These are phyloP conservation scores for Penicillium olsonii DNA, from an alignment of 2,329 filamentous ascomycete genomes.

Conservation along the genomic window DNA sequence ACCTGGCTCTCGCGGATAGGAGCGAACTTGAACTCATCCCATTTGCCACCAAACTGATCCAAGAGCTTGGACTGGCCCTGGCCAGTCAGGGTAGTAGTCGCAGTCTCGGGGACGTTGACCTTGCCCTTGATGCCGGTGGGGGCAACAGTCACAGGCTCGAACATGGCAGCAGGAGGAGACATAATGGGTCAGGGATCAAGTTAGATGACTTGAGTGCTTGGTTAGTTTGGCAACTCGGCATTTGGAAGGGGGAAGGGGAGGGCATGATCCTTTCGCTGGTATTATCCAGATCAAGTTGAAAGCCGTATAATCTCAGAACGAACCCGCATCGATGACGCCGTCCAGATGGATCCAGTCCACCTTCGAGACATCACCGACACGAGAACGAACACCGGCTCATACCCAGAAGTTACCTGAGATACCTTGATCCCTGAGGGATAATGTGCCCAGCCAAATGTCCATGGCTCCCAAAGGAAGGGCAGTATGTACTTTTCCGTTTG, in stretches of 20 bases:
- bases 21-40: constrained; percentile 79
- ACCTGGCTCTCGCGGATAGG: constrained; percentile 91
- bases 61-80: constrained; percentile 57
- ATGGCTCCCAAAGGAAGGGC: constrained; percentile 37
- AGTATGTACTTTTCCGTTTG: constrained; percentile 24
- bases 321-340: constrained; percentile 24
- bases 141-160: constrained; percentile 47
- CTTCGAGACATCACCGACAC: constrained; percentile 24
- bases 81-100: constrained; percentile 35
- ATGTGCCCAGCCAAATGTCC: constrained; percentile 41
- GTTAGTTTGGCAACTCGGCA: constrained; percentile 44
- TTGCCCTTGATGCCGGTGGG: constrained; percentile 43
- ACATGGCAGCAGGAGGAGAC: constrained; percentile 75
- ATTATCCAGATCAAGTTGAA: constrained; percentile 98
- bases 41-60: constrained; percentile 70
- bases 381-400: constrained; percentile 66
- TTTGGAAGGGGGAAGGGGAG: constrained; percentile 50
- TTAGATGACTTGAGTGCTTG: constrained; percentile 26
- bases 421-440: constrained; percentile 49
- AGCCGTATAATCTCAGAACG: constrained; percentile 81
- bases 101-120: constrained; percentile 50
- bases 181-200: constrained; percentile 55
- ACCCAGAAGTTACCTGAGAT: constrained; percentile 53
- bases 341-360: constrained; percentile 11
- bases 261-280: constrained; percentile 99